Evolutionary conservation across 2,329 filamentous ascomycete genomes (phyloP).

Genomic region (Gliomastix tumulicola): DNA sequence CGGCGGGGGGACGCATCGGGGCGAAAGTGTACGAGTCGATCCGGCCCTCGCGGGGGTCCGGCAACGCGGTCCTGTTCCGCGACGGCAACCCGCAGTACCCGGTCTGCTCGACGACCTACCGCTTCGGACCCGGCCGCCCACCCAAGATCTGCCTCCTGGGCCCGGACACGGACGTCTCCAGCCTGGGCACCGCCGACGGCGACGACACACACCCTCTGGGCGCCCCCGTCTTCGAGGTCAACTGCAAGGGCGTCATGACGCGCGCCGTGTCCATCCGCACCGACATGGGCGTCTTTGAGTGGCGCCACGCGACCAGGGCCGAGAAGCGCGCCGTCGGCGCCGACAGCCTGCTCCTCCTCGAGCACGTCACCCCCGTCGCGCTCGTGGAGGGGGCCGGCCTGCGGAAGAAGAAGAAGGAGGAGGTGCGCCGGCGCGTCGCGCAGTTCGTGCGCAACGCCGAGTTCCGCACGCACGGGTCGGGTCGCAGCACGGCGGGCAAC

Average conservation of each 20-base stretch:
- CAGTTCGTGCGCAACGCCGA: constrained; percentile 33
- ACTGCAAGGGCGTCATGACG: constrained; percentile 32
- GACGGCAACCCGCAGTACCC: constrained; percentile 24
- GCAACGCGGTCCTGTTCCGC: constrained; percentile 38
- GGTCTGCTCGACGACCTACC: constrained; percentile 47
- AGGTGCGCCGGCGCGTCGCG: constrained; percentile 25
- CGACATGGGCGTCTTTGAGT: constrained; percentile 43
- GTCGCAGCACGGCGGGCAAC: constrained; percentile 34
- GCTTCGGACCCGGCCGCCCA: constrained; percentile 45
- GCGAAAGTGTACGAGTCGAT: constrained; percentile 42
- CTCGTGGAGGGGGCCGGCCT: constrained; percentile 14
- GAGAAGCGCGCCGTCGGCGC: constrained; percentile 35
- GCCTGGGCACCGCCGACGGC: neutral
- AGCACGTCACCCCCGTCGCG: constrained; percentile 30
- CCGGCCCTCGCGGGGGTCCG: constrained; percentile 37
- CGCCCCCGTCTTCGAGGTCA: constrained; percentile 16
- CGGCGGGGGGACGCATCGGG: constrained; percentile 27
- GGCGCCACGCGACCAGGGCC: constrained; percentile 43
- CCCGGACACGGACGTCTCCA: neutral
- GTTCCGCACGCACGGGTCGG: constrained; percentile 30
- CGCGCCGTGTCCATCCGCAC: constrained; percentile 38
- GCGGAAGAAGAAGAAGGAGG: constrained; percentile 19
- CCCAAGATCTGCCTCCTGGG: constrained; percentile 32
- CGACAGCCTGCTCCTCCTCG: constrained; percentile 42
- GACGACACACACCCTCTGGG: constrained; percentile 6